These are phyloP conservation scores for Cryptococcus sp. DNA, from an alignment of 1,284 basidiomycete species.

Conservation along the genomic window DNA sequence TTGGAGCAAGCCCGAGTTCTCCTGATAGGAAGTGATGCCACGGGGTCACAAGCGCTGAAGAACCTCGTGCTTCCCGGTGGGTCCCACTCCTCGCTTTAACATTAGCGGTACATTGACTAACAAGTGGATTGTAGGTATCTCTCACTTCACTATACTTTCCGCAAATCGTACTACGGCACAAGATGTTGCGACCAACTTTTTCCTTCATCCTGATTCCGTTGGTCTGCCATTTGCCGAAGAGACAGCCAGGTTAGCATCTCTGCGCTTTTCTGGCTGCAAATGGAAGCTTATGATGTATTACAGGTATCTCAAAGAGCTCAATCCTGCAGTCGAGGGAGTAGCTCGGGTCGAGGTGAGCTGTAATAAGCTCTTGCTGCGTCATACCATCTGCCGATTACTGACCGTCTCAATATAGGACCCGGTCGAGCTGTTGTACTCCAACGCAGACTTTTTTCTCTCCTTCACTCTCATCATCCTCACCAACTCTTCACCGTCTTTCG, in stretches of 20 bases:
- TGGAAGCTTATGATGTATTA: conserved; percentile 7
- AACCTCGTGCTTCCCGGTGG: conserved; percentile 87
- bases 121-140: conserved; percentile 60
- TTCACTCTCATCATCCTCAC: conserved; percentile 84
- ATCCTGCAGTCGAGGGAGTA: conserved; percentile 76
- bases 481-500: conserved; percentile 64
- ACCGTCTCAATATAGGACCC: conserved; percentile 54
- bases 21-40: conserved; percentile 75
- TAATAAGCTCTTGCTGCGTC: not conserved
- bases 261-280: no score
- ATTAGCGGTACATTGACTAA: not conserved
- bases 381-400: not conserved
- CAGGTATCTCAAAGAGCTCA: conserved; percentile 74
- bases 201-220: conserved; percentile 74
- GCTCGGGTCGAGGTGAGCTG: conserved; percentile 62
- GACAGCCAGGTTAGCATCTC: conserved; percentile 60
- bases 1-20: conserved; percentile 83
- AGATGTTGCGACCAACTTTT: conserved; percentile 96
- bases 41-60: conserved; percentile 84
- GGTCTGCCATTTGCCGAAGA: conserved; percentile 79
- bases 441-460: conserved; percentile 58
- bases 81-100: conserved; percentile 6
- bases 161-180: conserved; percentile 62
- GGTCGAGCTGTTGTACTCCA: conserved; percentile 61
- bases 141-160: conserved; percentile 87